Evolutionary conservation across 108 stramenopile species (phyloP).

Genomic region (Heterococcus sp.): DNA sequence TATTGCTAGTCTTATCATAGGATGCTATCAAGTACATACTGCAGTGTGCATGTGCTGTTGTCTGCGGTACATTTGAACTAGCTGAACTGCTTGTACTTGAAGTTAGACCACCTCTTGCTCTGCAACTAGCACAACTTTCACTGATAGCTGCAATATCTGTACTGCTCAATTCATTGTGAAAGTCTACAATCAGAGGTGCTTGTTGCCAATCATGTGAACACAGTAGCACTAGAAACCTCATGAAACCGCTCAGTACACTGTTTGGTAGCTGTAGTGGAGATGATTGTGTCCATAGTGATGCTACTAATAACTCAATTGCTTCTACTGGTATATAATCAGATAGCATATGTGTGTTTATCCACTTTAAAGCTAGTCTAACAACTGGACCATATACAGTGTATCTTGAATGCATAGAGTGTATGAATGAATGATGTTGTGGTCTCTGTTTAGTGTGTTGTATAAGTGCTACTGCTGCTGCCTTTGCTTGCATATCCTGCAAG

Average conservation of each 20-base stretch:
- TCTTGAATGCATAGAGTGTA: slow-evolving; percentile 13
- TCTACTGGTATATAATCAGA: slow-evolving; percentile 17
- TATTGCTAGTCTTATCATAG: slow-evolving; percentile 4
- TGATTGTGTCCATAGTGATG: slow-evolving; percentile 4
- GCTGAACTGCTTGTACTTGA: too few species aligned
- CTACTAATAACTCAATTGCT: slow-evolving; percentile 15
- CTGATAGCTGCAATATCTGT: slow-evolving; percentile 1
- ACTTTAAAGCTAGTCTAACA: slow-evolving; percentile 2
- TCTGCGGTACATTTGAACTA: background rate
- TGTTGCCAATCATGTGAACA: slow-evolving; percentile 11
- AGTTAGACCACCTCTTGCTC: slow-evolving; percentile 15
- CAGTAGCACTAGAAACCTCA: slow-evolving; percentile 28
- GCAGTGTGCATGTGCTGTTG: slow-evolving; percentile 1
- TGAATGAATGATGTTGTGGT: slow-evolving; percentile 6
- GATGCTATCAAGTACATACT: slow-evolving; percentile 22
- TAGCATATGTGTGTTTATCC: slow-evolving; percentile 31
- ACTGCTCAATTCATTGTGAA: slow-evolving; percentile 15
- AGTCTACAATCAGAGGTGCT: slow-evolving; percentile 33
- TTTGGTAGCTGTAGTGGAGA: slow-evolving; percentile 1
- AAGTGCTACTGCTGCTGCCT: background rate
- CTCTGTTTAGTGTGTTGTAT: background rate
- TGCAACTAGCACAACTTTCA: slow-evolving; percentile 1
- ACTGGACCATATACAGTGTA: slow-evolving; percentile 19
- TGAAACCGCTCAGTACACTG: slow-evolving; percentile 8
- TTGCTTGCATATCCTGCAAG: background rate